phyloP scores from a whole-genome alignment of 257 asterid species.

The Penstemon newberryi region DNA sequence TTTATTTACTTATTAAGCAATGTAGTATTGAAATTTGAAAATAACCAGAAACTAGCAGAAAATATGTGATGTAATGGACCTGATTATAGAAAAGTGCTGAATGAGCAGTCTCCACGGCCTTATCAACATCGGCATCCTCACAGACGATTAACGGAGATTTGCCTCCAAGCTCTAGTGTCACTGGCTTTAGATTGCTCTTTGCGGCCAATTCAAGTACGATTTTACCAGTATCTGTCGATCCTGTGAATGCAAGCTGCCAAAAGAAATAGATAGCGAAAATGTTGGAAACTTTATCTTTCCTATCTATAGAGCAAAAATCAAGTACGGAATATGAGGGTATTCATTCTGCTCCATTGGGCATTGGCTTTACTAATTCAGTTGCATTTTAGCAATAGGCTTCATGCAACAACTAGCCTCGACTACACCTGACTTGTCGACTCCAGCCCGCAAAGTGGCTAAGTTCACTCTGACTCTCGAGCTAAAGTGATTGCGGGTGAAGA shows the following conservation, averaged over 20 bases:
- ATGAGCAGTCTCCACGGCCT: constrained; percentile 67
- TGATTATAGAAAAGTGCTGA: constrained; percentile 77
- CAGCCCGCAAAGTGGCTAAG: no score
- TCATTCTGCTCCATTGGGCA: not conserved
- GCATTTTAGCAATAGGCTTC: not conserved
- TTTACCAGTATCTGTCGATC: constrained; percentile 66
- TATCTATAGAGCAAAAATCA: not conserved
- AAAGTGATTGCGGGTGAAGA: no score
- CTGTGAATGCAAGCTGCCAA: constrained; percentile 71
- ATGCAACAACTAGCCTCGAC: not conserved
- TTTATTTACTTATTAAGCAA: not conserved
- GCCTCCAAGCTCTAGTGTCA: constrained; percentile 77
- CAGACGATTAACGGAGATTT: constrained; percentile 69
- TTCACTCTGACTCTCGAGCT: no score
- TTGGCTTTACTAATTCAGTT: no score
- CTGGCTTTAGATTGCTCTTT: constrained; percentile 66
- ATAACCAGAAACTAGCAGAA: not conserved
- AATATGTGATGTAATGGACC: constrained; percentile 27
- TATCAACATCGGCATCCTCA: constrained; percentile 65
- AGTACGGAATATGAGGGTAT: no score
- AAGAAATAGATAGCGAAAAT: no score
- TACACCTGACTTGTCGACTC: no score
- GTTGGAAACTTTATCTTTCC: not conserved
- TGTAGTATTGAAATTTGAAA: not conserved
- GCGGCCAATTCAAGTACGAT: constrained; percentile 59